Evolutionary conservation across 2,329 filamentous ascomycete species (phyloP), one percentile per base, ranked within the genome.

Genomic region (Stenocarpella maydis): DNA sequence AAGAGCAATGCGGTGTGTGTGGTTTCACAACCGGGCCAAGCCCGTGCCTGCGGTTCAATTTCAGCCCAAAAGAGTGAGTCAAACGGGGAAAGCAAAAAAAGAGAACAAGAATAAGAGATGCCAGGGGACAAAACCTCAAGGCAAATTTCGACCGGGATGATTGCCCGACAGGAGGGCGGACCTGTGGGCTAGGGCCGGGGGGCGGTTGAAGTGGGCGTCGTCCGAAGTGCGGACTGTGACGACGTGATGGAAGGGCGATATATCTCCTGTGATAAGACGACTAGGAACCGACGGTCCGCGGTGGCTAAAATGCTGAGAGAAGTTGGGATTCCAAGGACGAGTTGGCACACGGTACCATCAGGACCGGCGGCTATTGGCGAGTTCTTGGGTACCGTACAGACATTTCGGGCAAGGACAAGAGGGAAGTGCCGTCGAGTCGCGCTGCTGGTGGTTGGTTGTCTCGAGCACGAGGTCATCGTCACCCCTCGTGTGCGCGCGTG

Each of bases 301-400:
- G 39, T 63, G 58, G 58, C 58, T 63, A 63, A 63, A 63, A 45
- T 47, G 39, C 47, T 19, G 24, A 43, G 55, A 45, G 55, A 47
- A 4, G 19, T 37, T 7, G 39, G n/a, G 3, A 61, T 8, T 7
- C 26, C 45, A 17, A 43, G 24, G 31, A 43, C 17, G 28, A 21
- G 24, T 10, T 34, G 55, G 55, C 39, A 19, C 55, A 47, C 39
- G n/a, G n/a, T 61, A 45, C 39, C 14, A 34, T 7, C 58, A 49
- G 43, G 43, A 21, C 43, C n/a, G 28, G 43, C 58, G 58, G 58
- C 58, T 63, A 37, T 37, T 4, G 24, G 47, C 58, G 19, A 47
- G 10, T 21, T 21, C 6, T 45, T 24, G 26, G 58, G 41, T 63
- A 47, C 55, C 24, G 55, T 45, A 60, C 10, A 58, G 53, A 21